Base-by-base conservation (phyloP, 345 rosid species). In the Syzygium grande region DNA sequence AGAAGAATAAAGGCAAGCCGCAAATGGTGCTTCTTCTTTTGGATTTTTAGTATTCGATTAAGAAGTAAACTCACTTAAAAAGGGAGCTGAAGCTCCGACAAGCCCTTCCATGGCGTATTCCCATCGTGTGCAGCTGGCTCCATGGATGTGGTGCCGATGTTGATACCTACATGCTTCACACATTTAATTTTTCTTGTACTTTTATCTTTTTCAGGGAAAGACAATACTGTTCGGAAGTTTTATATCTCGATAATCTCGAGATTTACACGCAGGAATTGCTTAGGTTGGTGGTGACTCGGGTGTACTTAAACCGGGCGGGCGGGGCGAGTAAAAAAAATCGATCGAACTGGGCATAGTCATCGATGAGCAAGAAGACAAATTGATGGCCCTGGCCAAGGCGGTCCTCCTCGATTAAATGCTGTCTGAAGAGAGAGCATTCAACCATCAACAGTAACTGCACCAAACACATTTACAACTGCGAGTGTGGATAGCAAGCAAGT, bases 181-280 rank as follows among this genome's bases (percentile, higher is more conserved):
- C 1, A 1, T 6, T 4, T 1, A 43, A 43, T 43, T 43, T 43
- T 43, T 43, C 7, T 43, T 43, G 1, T 43, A 43, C 46, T 7
- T 43, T 43, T 43, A 1, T 43, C 1, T 43, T 43, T 43, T 43
- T 6, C 7, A 43, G 46, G 7, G 3, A 43, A 43, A 43, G 46
- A 6, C 1, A 43, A 5, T 43, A 43, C 1, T 7, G 1, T 43
- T 6, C 1, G 7, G 1, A 43, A 43, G 7, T 43, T 43, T 43
- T 43, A 43, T 43, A 43, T 43, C 46, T 1, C 1, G 46, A 43
- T 43, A 43, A 43, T 43, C 7, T 43, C 46, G 46, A 43, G 46
- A 6, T 43, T 0, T 43, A 43, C 7, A 6, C 7, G 46, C 7
- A 43, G 1, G 46, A 43, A 1, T 43, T 43, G 46, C 46, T 43